A percentile compares a stretch with the other conserved stretches of the same genome.
phyloP scores from a whole-genome alignment of 2,329 filamentous ascomycete genomes.

The Blastomyces emzantsi region DNA sequence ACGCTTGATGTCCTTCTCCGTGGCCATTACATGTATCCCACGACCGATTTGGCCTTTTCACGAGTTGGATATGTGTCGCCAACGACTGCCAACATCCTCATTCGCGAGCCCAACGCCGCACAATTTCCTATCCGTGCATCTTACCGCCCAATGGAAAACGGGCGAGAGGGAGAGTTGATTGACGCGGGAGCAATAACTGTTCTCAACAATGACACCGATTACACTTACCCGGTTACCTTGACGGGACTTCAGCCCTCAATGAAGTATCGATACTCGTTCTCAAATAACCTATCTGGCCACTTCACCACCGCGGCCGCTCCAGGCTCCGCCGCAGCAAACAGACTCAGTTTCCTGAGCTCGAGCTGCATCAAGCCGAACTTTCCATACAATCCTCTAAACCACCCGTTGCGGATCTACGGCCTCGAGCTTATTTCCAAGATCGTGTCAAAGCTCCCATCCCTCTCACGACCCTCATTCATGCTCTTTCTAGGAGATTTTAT shows the following conservation, averaged over 20 bases:
- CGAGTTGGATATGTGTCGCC: slow-evolving; percentile 81
- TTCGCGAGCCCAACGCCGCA: slow-evolving; percentile 70
- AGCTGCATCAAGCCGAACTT: slow-evolving; percentile 90
- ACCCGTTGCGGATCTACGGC: slow-evolving; percentile 73
- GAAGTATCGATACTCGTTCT: slow-evolving; percentile 73
- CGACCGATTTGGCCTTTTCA: slow-evolving; percentile 71
- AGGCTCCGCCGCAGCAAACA: slow-evolving; percentile 55
- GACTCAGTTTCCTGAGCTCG: slow-evolving; percentile 83
- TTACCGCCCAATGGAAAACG: slow-evolving; percentile 37
- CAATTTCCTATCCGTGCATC: slow-evolving; percentile 69
- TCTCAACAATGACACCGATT: slow-evolving; percentile 72
- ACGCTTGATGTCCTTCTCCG: slow-evolving; percentile 70
- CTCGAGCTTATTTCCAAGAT: slow-evolving; percentile 66
- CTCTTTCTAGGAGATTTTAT: slow-evolving; percentile 47
- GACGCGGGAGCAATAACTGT: slow-evolving; percentile 57
- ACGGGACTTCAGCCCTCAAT: slow-evolving; percentile 60
- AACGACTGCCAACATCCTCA: slow-evolving; percentile 65
- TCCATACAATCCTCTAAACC: slow-evolving; percentile 76
- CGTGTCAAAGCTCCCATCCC: slow-evolving; percentile 58
- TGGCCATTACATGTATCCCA: slow-evolving; percentile 59
- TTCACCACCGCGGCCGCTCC: slow-evolving; percentile 68
- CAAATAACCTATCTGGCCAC: slow-evolving; percentile 75
- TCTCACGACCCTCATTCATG: slow-evolving; percentile 45
- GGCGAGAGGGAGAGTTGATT: slow-evolving; percentile 43
- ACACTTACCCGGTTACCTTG: slow-evolving; percentile 61